Evolutionary conservation across 2,329 filamentous ascomycete species (phyloP).

Genomic region (Arthrobotrys sphaeroides): DNA sequence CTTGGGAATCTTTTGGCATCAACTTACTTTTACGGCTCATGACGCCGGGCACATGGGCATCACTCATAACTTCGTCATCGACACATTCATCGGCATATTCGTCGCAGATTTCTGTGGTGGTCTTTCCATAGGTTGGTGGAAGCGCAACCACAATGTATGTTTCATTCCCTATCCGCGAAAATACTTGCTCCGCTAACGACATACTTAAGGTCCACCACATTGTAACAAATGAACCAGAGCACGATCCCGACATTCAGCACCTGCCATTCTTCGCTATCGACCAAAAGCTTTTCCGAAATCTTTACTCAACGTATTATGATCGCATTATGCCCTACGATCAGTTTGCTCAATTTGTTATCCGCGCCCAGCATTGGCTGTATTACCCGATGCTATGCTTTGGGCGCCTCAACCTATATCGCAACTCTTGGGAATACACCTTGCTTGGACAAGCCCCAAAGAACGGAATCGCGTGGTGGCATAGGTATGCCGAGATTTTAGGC

Average conservation of each 20-base stretch:
- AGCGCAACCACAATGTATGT: slow-evolving; percentile 82
- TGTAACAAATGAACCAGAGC: slow-evolving; percentile 92
- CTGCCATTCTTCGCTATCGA: slow-evolving; percentile 89
- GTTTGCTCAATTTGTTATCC: slow-evolving; percentile 74
- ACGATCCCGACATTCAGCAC: slow-evolving; percentile 94
- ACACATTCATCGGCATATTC: slow-evolving; percentile 86
- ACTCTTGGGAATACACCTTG: slow-evolving; percentile 81
- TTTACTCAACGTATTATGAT: slow-evolving; percentile 85
- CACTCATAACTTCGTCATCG: slow-evolving; percentile 84
- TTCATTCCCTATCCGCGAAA: neutral
- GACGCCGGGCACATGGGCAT: slow-evolving; percentile 98
- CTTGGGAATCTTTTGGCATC: slow-evolving; percentile 89
- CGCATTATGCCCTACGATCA: slow-evolving; percentile 80
- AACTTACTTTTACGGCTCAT: slow-evolving; percentile 91
- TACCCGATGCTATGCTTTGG: slow-evolving; percentile 82
- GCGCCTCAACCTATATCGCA: slow-evolving; percentile 84
- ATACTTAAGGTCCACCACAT: slow-evolving; percentile 77
- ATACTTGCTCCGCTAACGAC: neutral
- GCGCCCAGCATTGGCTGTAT: slow-evolving; percentile 82
- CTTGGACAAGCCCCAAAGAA: slow-evolving; percentile 75
- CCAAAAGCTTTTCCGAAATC: slow-evolving; percentile 77
- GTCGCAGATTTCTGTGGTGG: slow-evolving; percentile 91
- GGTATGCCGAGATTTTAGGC: slow-evolving; percentile 79
- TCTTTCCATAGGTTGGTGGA: slow-evolving; percentile 95
- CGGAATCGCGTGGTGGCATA: slow-evolving; percentile 83